These are phyloP conservation scores for Aspergillus hancockii DNA, from an alignment of 495 filamentous ascomycete genomes.

Conservation along the genomic window DNA sequence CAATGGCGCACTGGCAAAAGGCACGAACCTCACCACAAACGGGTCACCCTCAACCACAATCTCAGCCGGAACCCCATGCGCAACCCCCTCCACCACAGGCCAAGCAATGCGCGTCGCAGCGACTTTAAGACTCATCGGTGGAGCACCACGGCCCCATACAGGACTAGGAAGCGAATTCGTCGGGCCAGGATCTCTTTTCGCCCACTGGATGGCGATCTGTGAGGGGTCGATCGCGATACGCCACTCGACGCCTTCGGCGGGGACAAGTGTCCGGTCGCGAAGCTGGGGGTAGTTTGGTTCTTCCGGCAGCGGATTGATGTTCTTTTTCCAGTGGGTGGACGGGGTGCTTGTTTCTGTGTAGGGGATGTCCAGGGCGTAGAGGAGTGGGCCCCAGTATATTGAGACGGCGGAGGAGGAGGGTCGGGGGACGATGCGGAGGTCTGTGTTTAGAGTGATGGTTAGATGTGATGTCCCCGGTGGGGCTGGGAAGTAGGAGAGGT, in stretches of 20 bases:
- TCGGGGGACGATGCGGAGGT: conserved; percentile 36
- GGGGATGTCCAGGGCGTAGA: conserved; percentile 54
- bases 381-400: conserved; percentile 53
- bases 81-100: conserved; percentile 45
- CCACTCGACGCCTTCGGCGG: conserved; percentile 9
- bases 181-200: not conserved
- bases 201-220: not conserved
- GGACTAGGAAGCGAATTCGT: conserved; percentile 37
- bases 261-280: not conserved
- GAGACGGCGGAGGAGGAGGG: conserved; percentile 51
- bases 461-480: conserved; percentile 2
- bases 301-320: conserved; percentile 4
- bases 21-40: conserved; percentile 47
- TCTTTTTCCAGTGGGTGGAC: not conserved
- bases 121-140: conserved; percentile 39
- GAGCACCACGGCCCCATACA: conserved; percentile 46
- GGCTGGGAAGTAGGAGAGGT: not conserved
- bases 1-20: conserved; percentile 55
- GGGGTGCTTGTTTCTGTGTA: conserved; percentile 21
- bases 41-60: conserved; percentile 38
- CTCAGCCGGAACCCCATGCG: conserved; percentile 45
- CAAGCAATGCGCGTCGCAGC: conserved; percentile 52
- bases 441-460: conserved; percentile 24
- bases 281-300: not conserved
- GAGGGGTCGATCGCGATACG: conserved; percentile 4